Evolutionary conservation across 441 rosid genomes (phyloP), one percentile per base, ranked within the genome.

Genomic region (Aquilaria agallochum): DNA sequence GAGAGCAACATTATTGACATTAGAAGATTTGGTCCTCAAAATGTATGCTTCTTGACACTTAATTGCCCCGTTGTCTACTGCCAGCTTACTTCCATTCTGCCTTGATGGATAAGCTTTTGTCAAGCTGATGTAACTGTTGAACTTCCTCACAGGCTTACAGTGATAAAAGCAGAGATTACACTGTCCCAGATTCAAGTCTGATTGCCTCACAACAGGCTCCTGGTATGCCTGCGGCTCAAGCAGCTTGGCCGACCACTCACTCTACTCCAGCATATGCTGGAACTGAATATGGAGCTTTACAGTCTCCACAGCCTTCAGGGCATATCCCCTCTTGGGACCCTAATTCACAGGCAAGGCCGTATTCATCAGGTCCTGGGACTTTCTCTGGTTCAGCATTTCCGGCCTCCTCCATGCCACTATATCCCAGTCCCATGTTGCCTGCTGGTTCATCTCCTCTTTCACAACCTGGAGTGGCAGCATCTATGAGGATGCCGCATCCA

Each of bases 161-260:
- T 69, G 99, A 88, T 68, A 89, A 92, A 76, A 95, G 98, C 70
- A 83, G 97, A 83, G 98, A 94, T 75, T 90, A 87, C 64, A 94
- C 97, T 13, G 74, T 87, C 30, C 96, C 92, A n/a, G 89, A 83
- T 75, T 73, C 74, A 45, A 81, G 77, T 72, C 73, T 76, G 69
- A 73, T 81, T 4, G 80, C 83, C 53, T 74, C 72, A 46, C 81
- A 78, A 50, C 89, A 77, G 36, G 83, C 36, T 66, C 73, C 95
- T 0, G 85, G 83, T 40, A 66, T 67, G 6, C 66, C 80, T 54
- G 49, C 88, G 50, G 76, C 79, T 63, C 67, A 84, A 65, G 53
- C 81, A 42, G 70, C 11, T 15, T 89, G 96, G 96, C 95, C 83
- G 77, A 88, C 83, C 69, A 67, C 77, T 73, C 89, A 74, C 65